These are phyloP conservation scores for Lactifluus piperatus DNA, from an alignment of 768 basidiomycete species.

Conservation along the genomic window DNA sequence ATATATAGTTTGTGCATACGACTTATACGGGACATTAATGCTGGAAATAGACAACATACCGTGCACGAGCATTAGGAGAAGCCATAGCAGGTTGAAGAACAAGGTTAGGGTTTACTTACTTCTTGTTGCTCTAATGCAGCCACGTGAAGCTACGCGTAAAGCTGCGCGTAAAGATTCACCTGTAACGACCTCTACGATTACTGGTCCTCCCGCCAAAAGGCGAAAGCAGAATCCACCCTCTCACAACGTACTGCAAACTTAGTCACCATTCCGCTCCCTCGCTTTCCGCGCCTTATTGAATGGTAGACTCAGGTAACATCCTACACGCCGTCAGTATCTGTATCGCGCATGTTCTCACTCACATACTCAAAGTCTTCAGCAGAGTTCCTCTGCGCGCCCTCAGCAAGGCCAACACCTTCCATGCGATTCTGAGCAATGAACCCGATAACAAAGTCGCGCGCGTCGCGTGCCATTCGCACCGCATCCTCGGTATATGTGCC, in stretches of 20 bases:
- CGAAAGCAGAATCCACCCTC: conserved; percentile 18
- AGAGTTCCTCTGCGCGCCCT: conserved; percentile 16
- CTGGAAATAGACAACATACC: background rate
- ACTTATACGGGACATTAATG: conserved; percentile 30
- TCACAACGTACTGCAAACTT: conserved; percentile 30
- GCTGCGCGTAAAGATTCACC: too few relatives aligned
- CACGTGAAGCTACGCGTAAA: too few relatives aligned
- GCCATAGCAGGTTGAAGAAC: background rate
- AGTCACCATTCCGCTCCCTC: conserved; percentile 91
- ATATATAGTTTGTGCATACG: conserved; percentile 77
- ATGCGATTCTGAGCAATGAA: conserved; percentile 89
- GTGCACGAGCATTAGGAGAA: background rate
- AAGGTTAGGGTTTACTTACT: conserved; percentile 17
- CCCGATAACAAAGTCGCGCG: conserved; percentile 86
- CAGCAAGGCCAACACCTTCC: conserved; percentile 47
- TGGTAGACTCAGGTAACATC: conserved; percentile 66
- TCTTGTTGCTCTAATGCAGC: background rate
- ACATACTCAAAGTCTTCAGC: conserved; percentile 41
- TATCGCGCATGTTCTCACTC: background rate
- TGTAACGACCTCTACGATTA: background rate
- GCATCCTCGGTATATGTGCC: conserved; percentile 80
- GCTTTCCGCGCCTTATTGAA: conserved; percentile 96
- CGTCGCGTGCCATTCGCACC: conserved; percentile 76
- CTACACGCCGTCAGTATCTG: background rate
- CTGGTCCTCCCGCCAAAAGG: conserved; percentile 11